Conservation (phyloP, 331 rosid species). For the Rosa hybrid region DNA sequence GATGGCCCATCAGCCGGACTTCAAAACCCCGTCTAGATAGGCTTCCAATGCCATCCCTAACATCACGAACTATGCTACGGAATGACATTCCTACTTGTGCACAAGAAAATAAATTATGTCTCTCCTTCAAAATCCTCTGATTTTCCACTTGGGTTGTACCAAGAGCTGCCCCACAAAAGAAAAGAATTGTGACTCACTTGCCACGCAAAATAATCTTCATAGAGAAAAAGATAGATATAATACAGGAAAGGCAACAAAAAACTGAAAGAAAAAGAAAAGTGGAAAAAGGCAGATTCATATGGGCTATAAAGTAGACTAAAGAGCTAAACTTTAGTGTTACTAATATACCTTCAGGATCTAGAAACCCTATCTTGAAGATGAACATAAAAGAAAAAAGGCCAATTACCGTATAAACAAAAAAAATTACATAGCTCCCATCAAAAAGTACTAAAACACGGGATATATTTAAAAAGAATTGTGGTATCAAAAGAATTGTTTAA, state of each 20-base stretch:
- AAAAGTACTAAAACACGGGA: not conserved
- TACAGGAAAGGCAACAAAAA: conserved; percentile 20
- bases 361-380: not conserved
- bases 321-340: conserved; percentile 11
- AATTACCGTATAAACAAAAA: conserved; percentile 8
- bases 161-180: conserved; percentile 43
- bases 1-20: conserved; percentile 56
- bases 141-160: conserved; percentile 32
- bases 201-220: conserved; percentile 15
- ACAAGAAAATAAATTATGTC: conserved; percentile 19
- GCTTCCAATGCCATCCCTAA: conserved; percentile 88
- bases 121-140: conserved; percentile 29
- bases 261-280: conserved; percentile 21
- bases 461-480: not conserved
- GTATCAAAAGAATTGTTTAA: not conserved
- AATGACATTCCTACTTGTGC: conserved; percentile 63
- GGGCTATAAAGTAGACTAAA: conserved; percentile 17
- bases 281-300: conserved; percentile 19
- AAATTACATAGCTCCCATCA: not conserved
- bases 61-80: conserved; percentile 88
- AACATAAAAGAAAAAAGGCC: not conserved
- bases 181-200: conserved; percentile 31
- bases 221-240: conserved; percentile 4
- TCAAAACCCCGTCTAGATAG: conserved; percentile 81
- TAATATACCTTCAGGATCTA: not conserved